These are phyloP conservation scores for Neospermospora avenae DNA, from an alignment of 2,329 filamentous ascomycete genomes.

Conservation along the genomic window DNA sequence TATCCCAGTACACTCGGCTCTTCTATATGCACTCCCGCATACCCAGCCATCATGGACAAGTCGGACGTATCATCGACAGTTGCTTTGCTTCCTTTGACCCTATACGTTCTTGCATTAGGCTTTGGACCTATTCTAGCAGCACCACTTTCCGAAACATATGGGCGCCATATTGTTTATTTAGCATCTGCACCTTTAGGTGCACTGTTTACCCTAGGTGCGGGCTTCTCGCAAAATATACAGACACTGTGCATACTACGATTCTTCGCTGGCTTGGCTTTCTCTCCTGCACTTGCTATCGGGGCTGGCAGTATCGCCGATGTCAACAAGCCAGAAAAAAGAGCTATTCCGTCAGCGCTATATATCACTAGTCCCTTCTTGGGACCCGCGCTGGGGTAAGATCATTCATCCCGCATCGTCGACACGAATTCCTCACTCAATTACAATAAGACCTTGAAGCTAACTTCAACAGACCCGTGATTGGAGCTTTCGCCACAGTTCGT, in stretches of 20 bases:
- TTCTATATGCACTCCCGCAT: slow-evolving; percentile 47
- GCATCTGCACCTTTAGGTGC: slow-evolving; percentile 47
- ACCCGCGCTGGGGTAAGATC: slow-evolving; percentile 46
- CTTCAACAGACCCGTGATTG: slow-evolving; percentile 23
- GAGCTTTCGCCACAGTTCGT: slow-evolving; percentile 45
- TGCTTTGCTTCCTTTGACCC: slow-evolving; percentile 47
- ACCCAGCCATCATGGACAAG: slow-evolving; percentile 43
- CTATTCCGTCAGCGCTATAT: slow-evolving; percentile 43
- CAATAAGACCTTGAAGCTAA: slow-evolving; percentile 4
- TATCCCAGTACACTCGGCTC: slow-evolving; percentile 41
- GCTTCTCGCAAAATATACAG: slow-evolving; percentile 50
- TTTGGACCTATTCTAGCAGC: slow-evolving; percentile 59
- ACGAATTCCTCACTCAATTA: neutral
- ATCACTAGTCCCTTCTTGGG: slow-evolving; percentile 52
- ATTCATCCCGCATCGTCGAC: neutral
- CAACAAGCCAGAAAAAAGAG: slow-evolving; percentile 42
- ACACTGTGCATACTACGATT: slow-evolving; percentile 47
- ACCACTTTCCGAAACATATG: slow-evolving; percentile 59
- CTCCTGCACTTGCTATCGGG: slow-evolving; percentile 47
- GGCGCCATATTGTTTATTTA: slow-evolving; percentile 43
- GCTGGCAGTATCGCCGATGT: slow-evolving; percentile 50
- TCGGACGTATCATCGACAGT: slow-evolving; percentile 40
- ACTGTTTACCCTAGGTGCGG: slow-evolving; percentile 62
- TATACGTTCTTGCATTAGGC: slow-evolving; percentile 58
- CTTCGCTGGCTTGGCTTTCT: slow-evolving; percentile 44